phyloP scores from a whole-genome alignment of 2,329 filamentous ascomycete species.

The Elsinoe fawcettii region DNA sequence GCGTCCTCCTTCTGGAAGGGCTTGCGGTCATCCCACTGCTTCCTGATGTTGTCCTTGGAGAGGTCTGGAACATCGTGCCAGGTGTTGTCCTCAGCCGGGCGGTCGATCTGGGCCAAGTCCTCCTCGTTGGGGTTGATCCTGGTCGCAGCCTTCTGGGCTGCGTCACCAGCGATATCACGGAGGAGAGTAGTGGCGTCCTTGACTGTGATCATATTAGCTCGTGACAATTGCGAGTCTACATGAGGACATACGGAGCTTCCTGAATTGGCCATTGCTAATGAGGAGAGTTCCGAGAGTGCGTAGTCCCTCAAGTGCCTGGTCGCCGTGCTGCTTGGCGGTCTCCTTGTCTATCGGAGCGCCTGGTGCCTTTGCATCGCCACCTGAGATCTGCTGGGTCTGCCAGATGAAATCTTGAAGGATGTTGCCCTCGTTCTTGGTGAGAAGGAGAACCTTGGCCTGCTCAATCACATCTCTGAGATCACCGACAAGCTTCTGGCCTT shows the following conservation, averaged over 20 bases:
- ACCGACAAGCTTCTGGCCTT: slow-evolving; percentile 69
- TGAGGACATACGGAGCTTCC: slow-evolving; percentile 65
- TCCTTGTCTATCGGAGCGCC: slow-evolving; percentile 66
- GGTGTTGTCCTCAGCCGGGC: slow-evolving; percentile 79
- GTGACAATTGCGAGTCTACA: background rate
- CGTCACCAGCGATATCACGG: slow-evolving; percentile 87
- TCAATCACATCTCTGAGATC: slow-evolving; percentile 75
- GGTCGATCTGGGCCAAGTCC: slow-evolving; percentile 66
- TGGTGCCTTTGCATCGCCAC: slow-evolving; percentile 54
- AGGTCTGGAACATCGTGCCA: slow-evolving; percentile 86
- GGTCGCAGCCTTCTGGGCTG: slow-evolving; percentile 68
- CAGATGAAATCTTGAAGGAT: slow-evolving; percentile 95
- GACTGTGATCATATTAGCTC: slow-evolving; percentile 38
- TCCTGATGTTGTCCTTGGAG: slow-evolving; percentile 60
- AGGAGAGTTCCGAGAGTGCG: slow-evolving; percentile 81
- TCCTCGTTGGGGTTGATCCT: slow-evolving; percentile 72
- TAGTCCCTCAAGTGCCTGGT: slow-evolving; percentile 75
- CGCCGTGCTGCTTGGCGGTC: slow-evolving; percentile 70
- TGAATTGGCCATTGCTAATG: slow-evolving; percentile 93
- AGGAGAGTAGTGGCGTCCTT: slow-evolving; percentile 73
- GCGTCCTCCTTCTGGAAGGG: slow-evolving; percentile 52
- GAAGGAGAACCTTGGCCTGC: slow-evolving; percentile 72
- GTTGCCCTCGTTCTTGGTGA: slow-evolving; percentile 93
- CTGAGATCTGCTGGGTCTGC: slow-evolving; percentile 71
- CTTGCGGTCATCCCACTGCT: slow-evolving; percentile 54